Evolutionary conservation across 1,284 basidiomycete species (phyloP), one percentile per base, ranked within the genome.

Genomic region (Austroboletus novae-zelandiae): DNA sequence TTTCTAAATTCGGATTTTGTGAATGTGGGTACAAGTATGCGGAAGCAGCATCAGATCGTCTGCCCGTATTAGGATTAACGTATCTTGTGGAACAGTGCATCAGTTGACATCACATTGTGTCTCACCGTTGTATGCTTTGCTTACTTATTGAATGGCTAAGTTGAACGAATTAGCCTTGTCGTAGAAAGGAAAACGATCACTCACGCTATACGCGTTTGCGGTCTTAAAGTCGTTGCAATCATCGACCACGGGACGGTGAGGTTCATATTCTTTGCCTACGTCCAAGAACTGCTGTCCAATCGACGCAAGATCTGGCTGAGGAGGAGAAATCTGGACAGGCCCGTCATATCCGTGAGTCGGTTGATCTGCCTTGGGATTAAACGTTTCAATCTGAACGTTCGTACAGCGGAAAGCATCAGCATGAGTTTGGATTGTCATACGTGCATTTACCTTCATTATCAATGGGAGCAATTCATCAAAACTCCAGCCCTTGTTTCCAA

Each of bases 401-500:
- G 29, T 13, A 20, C 17, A 13, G 39, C 5, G 18, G 20, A 7
- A 37, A 25, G 27, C 10, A 29, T 23, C 13, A 20, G 8, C 11
- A 20, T 6, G 9, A 9, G 11, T 1, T 7, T 25, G 20, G 10
- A 11, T 17, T n/a, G 2, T 41, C 9, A 42, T 17, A 18, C 17
- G 4, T 8, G 17, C 5, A 43, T 14, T n/a, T 32, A 77, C 79
- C 69, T 79, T 78, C 50, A 71, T 73, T 25, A 80, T 55, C 10
- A 81, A 62, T 0, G 80, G 78, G 8, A 80, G 74, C 14, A 83
- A 1, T 23, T 61, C 46, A 13, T 31, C 23, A 23, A 58, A 77
- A 13, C 77, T 71, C 82, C 81, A 84, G 2, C 81, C 81, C 15
- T 70, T 62, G 54, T 84, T 83, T 0, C 71, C 69, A 23, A 78